Conservation (phyloP, 352 stramenopile genomes). For the Achlya hypogyna region DNA sequence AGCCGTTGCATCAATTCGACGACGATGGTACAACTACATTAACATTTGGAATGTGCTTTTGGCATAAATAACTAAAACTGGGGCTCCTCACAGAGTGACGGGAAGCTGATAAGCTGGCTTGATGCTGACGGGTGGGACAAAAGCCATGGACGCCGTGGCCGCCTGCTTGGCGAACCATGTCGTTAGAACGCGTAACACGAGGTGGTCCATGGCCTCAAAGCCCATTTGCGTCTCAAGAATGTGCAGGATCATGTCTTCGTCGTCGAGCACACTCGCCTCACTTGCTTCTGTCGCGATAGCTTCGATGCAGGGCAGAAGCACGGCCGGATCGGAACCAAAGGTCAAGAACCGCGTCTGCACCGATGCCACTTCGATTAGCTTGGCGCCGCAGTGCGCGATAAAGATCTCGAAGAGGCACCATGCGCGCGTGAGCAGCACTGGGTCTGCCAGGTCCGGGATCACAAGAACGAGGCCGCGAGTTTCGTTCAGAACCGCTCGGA, state of each 20-base stretch:
- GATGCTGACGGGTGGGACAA: too few species aligned
- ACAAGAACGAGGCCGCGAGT: not conserved
- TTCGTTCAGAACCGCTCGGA: not conserved
- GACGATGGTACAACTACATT: too few species aligned
- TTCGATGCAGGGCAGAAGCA: not conserved
- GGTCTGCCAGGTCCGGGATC: not conserved
- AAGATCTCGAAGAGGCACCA: slow-evolving; percentile 5
- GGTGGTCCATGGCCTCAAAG: not conserved
- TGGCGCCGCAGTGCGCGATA: not conserved
- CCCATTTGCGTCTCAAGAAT: not conserved
- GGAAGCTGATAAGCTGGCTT: too few species aligned
- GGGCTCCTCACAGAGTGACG: too few species aligned
- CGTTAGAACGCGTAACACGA: not conserved
- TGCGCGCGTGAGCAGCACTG: not conserved
- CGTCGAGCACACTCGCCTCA: not conserved
- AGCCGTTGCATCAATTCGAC: too few species aligned
- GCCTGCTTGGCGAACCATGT: not conserved
- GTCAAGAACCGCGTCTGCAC: not conserved
- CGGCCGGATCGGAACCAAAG: not conserved
- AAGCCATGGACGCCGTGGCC: not conserved
- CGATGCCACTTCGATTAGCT: not conserved
- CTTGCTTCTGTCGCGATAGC: not conserved
- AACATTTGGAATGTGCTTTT: too few species aligned
- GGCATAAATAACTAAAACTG: too few species aligned
- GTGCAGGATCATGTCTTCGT: not conserved